Percentiles rank a stretch among this genome's conserved stretches.
These are phyloP conservation scores for Penicillium fuscoglaucum DNA, from an alignment of 2,329 filamentous ascomycete genomes.

Conservation along the genomic window DNA sequence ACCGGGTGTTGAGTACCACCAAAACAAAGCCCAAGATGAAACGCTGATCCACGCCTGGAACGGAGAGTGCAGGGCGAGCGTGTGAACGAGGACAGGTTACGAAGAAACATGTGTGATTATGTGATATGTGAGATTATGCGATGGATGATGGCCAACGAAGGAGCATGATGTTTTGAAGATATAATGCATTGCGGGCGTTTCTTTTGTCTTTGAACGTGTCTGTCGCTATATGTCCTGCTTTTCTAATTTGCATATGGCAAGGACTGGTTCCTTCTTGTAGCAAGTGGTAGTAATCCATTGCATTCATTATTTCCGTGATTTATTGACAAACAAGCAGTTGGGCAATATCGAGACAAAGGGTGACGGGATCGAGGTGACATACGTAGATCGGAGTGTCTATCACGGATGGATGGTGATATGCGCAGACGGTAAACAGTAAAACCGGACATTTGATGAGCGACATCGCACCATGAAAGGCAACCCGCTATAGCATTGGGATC, in stretches of 20 bases:
- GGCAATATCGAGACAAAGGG: background rate
- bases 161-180: background rate
- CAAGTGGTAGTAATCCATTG: background rate
- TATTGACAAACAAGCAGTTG: background rate
- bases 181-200: constrained; percentile 3
- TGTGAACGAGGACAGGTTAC: no score
- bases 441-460: no score
- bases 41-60: background rate
- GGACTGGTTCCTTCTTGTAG: constrained; percentile 2
- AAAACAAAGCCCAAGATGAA: background rate
- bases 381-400: background rate
- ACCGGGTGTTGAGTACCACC: constrained; percentile 1
- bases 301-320: background rate
- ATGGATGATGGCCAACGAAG: background rate
- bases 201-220: background rate
- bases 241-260: background rate
- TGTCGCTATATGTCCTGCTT: background rate
- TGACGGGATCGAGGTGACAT: background rate
- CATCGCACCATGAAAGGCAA: no score
- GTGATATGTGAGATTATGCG: no score
- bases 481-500: no score
- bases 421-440: no score
- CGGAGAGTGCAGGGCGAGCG: background rate
- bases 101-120: background rate
- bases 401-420: constrained; percentile 2